Evolutionary conservation across 306 rosid species (phyloP).

Genomic region (Gleditsia sinensis): DNA sequence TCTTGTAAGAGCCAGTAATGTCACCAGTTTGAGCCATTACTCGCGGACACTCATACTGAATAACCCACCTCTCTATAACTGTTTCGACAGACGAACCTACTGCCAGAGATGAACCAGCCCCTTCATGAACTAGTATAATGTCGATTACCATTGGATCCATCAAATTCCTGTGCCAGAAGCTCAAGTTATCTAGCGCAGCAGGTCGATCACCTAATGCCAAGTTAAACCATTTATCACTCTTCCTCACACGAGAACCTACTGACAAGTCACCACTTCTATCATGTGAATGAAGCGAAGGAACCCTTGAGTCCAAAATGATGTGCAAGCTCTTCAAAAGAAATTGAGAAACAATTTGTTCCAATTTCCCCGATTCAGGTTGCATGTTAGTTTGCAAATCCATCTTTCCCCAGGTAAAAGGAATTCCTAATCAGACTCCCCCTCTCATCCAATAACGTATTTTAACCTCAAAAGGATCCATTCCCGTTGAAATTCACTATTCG

Average conservation of each 20-base stretch:
- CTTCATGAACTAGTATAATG: slow-evolving; percentile 71
- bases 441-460: slow-evolving; percentile 28
- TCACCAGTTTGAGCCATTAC: slow-evolving; percentile 57
- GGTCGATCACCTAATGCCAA: slow-evolving; percentile 77
- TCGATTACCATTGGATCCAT: slow-evolving; percentile 88
- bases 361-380: slow-evolving; percentile 71
- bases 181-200: slow-evolving; percentile 67
- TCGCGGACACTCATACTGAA: slow-evolving; percentile 76
- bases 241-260: slow-evolving; percentile 50
- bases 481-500: slow-evolving; percentile 11
- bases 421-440: slow-evolving; percentile 39
- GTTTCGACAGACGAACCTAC: slow-evolving; percentile 61
- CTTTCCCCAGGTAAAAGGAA: slow-evolving; percentile 23
- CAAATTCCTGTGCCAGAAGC: slow-evolving; percentile 74
- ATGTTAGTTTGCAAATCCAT: slow-evolving; percentile 74
- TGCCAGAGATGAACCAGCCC: slow-evolving; percentile 13
- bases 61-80: slow-evolving; percentile 87
- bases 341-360: slow-evolving; percentile 79
- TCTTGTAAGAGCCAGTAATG: slow-evolving; percentile 57
- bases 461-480: slow-evolving; percentile 6
- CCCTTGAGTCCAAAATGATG: slow-evolving; percentile 73
- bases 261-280: slow-evolving; percentile 65
- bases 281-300: slow-evolving; percentile 58
- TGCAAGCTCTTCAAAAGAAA: slow-evolving; percentile 80
- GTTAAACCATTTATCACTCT: slow-evolving; percentile 88